phyloP scores from a whole-genome alignment of 108 stramenopile species.

The Parietichytrium sp. region DNA sequence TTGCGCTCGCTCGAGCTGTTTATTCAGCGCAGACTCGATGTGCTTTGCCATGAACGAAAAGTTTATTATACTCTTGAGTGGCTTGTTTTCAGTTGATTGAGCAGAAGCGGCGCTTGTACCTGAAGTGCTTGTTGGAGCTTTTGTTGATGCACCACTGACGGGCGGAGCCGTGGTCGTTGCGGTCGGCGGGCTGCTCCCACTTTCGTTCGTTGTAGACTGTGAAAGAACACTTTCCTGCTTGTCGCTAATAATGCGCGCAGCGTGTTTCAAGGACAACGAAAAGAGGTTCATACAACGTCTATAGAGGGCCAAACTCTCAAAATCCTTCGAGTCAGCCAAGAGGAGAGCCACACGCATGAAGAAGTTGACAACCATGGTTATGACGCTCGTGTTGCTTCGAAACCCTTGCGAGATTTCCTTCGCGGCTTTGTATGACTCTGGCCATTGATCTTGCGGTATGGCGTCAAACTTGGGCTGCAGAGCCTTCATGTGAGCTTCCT shows the following conservation, averaged over 20 bases:
- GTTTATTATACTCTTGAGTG: background rate
- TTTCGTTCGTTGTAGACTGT: background rate
- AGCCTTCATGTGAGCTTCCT: constrained; percentile 43
- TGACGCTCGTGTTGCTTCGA: constrained; percentile 41
- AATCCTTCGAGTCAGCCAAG: constrained; percentile 68
- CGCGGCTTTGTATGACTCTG: background rate
- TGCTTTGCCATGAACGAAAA: background rate
- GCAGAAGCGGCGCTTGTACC: too few species aligned
- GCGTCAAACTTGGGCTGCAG: constrained; percentile 42
- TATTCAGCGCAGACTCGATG: background rate
- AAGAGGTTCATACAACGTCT: constrained; percentile 9
- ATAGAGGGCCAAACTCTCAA: background rate
- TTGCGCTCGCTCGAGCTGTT: background rate
- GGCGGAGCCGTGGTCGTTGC: background rate
- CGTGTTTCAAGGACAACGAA: background rate
- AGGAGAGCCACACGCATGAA: constrained; percentile 72
- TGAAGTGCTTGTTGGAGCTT: too few species aligned
- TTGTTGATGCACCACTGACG: too few species aligned
- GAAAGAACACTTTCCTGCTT: background rate
- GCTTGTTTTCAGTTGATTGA: too few species aligned
- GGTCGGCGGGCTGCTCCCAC: background rate
- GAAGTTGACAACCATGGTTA: constrained; percentile 76
- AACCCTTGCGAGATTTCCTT: background rate
- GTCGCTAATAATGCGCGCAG: background rate
- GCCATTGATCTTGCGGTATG: background rate